Base-by-base conservation (phyloP, 257 asterid species). In the Gentiana dahurica region DNA sequence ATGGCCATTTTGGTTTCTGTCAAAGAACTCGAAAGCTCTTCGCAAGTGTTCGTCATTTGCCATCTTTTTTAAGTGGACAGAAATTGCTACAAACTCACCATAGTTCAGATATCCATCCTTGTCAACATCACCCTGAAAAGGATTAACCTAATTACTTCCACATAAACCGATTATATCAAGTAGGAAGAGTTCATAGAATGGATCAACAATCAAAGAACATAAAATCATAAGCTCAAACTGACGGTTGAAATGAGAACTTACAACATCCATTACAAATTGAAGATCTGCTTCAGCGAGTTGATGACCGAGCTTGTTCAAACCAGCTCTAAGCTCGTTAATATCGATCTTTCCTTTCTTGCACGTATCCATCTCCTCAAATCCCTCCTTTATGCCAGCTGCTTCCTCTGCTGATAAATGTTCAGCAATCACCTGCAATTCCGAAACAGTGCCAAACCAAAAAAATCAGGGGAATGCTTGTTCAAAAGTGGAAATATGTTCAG, bases 11-110 rank as follows among this genome's bases (percentile, higher is more conserved):
- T 53, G 61, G 32, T 87, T 82, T 41, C 56, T 68, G 59, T 87
- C 96, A n/a, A 87, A 87, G 63, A 78, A 78, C 66, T 79, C 62
- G 57, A 87, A 87, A 3, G 96, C 93, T 77, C 80, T 80, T 69
- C 68, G 85, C 13, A 87, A 73, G 75, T 84, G 96, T 59, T 84
- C 96, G 49, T 84, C 96, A 56, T 80, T 84, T 36, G 84, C 94
- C 87, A 84, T 82, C 75, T 77, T 82, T 59, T 72, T 73, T 3
- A 87, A 70, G 70, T 87, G 89, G 58, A 87, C 85, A 5, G 86
- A 77, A n/a, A 87, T 79, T 39, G 86, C 92, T 49, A 82, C 79
- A 57, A 87, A 87, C 64, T 84, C 94, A 3, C 73, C 78, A 60
- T 79, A 84, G 53, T 78, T 84, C 68, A 87, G 59, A 6, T 75